These are phyloP conservation scores for Lentinula detonsa DNA, from an alignment of 768 basidiomycete species.

Conservation along the genomic window DNA sequence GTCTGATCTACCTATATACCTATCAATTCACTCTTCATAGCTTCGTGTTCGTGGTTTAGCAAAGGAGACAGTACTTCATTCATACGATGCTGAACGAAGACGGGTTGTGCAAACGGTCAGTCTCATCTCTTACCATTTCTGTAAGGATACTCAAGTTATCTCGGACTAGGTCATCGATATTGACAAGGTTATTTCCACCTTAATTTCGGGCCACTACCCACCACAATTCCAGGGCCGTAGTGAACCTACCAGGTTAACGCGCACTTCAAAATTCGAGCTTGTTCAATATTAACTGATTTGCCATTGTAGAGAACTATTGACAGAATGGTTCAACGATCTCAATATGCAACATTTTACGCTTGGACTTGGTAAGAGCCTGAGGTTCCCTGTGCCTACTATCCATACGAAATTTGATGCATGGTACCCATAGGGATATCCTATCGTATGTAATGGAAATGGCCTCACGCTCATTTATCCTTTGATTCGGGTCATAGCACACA, in stretches of 20 bases:
- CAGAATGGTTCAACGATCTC: constrained; percentile 9
- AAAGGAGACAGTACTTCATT: constrained; percentile 4
- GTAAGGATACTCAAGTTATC: background rate
- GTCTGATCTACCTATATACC: background rate
- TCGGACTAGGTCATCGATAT: constrained; percentile 8
- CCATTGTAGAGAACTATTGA: constrained; percentile 5
- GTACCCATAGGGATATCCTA: constrained; percentile 7
- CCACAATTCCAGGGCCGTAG: constrained; percentile 6
- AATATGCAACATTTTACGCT: constrained; percentile 11
- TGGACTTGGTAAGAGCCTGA: constrained; percentile 8
- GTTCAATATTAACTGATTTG: background rate
- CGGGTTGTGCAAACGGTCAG: constrained; percentile 6
- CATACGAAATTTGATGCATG: background rate
- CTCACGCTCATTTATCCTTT: background rate
- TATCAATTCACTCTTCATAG: background rate
- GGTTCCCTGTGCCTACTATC: background rate
- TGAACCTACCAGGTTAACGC: constrained; percentile 3
- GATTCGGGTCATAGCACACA: background rate
- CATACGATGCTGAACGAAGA: constrained; percentile 8
- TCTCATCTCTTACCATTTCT: background rate
- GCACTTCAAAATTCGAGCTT: background rate
- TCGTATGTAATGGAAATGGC: background rate
- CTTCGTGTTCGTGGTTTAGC: constrained; percentile 3
- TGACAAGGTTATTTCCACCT: constrained; percentile 8
- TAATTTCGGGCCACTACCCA: constrained; percentile 10